Evolutionary conservation across 371 early-diverging fungal genomes (phyloP), one percentile per base, ranked within the genome.

Genomic region (Circinella umbellata): DNA sequence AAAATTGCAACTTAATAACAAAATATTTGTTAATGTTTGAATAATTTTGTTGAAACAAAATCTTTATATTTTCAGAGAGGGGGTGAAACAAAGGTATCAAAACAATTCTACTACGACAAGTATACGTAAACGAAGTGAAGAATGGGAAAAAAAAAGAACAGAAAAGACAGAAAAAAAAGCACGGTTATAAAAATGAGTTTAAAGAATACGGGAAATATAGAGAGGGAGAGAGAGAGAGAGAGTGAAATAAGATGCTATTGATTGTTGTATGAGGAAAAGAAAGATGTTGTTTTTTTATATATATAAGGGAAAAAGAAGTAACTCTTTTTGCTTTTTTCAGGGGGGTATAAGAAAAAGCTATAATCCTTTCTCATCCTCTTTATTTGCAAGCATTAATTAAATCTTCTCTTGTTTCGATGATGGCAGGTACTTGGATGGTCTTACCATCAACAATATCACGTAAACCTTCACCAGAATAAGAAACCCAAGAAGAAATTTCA

Each of bases 391-490:
- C 74, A 71, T 77, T 77, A 60, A 81, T 76, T 61, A 86, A 69
- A 63, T 86, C 86, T 63, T 76, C 77, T 61, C 68, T 68, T 15
- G 83, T 83, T 61, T 80, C 78, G 66, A 86, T 82, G 49, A 82
- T 55, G 54, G 81, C 79, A 61, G 86, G 85, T 39, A 76, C 67
- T 2, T 70, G 68, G 66, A 87, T 77, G 9, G 87, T 86, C 69
- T 83, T 88, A 63, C 94, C 95, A 57, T 76, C 63, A 76, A 86
- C 86, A 37, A 64, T 67, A 67, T 95, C 93, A 54, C 49, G 49
- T 34, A 98, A 85, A 6, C 96, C 97, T 86, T 98, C 98, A 68
- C 99, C 98, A 63, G 85, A 89, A 76, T 96, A 98, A 17, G 93
- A 89, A n/a, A 97, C 95, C 73, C 95, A 83, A 17, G 98, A 92